Evolutionary conservation across 164 flowering plant species (phyloP).

Genomic region (Sedum album): DNA sequence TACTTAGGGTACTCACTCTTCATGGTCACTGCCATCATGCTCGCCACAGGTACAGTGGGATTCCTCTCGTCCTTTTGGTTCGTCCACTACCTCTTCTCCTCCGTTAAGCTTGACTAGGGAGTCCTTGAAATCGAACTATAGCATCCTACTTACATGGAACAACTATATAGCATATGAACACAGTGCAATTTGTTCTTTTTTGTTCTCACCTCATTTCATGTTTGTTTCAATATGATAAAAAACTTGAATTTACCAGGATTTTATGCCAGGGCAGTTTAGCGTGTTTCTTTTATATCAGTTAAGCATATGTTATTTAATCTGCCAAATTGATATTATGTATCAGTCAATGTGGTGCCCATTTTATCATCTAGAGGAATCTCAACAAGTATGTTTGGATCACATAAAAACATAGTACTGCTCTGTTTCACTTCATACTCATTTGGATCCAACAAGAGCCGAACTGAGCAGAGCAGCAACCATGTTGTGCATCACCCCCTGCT

Average conservation of each 20-base stretch:
- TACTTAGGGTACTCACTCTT: slow-evolving; percentile 9
- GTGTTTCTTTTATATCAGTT: no score
- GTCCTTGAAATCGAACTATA: neutral
- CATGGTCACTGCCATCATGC: slow-evolving; percentile 9
- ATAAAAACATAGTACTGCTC: slow-evolving; percentile 2
- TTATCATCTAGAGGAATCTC: neutral
- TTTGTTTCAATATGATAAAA: neutral
- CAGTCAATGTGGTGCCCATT: slow-evolving; percentile 6
- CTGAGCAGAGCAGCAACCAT: neutral
- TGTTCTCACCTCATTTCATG: neutral
- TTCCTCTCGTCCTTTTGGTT: slow-evolving; percentile 10
- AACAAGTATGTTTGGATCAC: neutral
- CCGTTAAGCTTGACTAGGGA: slow-evolving; percentile 2
- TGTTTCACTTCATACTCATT: neutral
- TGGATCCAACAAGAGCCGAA: neutral
- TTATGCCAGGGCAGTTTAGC: no score
- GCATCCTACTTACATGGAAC: neutral
- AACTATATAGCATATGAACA: neutral
- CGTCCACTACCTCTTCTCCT: slow-evolving; percentile 7
- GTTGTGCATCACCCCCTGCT: slow-evolving; percentile 3
- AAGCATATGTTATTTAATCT: neutral
- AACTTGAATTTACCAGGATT: neutral
- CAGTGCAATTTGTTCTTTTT: neutral
- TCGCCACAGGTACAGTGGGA: slow-evolving; percentile 6
- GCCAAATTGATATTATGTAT: neutral